phyloP scores from a whole-genome alignment of 2,329 filamentous ascomycete genomes.

The Paecilomyces sp. region DNA sequence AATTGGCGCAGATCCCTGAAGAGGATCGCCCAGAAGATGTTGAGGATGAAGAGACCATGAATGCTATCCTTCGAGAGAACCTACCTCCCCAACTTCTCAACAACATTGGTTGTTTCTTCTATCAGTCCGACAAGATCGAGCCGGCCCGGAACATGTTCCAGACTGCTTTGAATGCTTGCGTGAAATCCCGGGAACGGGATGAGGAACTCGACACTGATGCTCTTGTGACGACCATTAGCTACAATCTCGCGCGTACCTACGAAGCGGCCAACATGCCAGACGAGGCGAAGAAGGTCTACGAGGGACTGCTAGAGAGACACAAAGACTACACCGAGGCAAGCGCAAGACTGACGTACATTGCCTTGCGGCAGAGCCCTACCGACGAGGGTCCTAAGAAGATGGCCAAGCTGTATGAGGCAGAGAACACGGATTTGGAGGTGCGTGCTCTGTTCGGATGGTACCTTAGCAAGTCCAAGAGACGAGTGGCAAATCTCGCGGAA shows the following conservation, averaged over 20 bases:
- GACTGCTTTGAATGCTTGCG: constrained; percentile 79
- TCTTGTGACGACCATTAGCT: constrained; percentile 90
- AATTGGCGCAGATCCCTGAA: constrained; percentile 68
- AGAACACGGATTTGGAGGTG: constrained; percentile 81
- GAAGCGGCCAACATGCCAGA: constrained; percentile 75
- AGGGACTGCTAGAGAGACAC: constrained; percentile 76
- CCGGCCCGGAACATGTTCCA: constrained; percentile 83
- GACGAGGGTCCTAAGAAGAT: constrained; percentile 84
- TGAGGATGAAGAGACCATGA: constrained; percentile 53
- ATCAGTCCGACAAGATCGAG: constrained; percentile 74
- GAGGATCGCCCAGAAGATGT: constrained; percentile 57
- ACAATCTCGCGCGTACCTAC: constrained; percentile 90
- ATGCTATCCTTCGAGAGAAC: constrained; percentile 61
- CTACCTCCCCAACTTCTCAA: constrained; percentile 88
- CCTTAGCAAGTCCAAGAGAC: constrained; percentile 79
- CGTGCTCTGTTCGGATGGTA: constrained; percentile 94
- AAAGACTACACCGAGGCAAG: constrained; percentile 88
- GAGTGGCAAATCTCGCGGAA: constrained; percentile 70
- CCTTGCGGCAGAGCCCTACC: constrained; percentile 69
- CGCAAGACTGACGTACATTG: constrained; percentile 83
- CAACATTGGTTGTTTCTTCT: constrained; percentile 96
- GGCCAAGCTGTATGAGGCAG: constrained; percentile 75
- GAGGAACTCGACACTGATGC: constrained; percentile 78
- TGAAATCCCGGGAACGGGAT: constrained; percentile 70
- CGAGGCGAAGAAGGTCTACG: constrained; percentile 81